Evolutionary conservation across 176 grass and related monocot genomes (phyloP).

Genomic region (Hsuehochloa calcarea): DNA sequence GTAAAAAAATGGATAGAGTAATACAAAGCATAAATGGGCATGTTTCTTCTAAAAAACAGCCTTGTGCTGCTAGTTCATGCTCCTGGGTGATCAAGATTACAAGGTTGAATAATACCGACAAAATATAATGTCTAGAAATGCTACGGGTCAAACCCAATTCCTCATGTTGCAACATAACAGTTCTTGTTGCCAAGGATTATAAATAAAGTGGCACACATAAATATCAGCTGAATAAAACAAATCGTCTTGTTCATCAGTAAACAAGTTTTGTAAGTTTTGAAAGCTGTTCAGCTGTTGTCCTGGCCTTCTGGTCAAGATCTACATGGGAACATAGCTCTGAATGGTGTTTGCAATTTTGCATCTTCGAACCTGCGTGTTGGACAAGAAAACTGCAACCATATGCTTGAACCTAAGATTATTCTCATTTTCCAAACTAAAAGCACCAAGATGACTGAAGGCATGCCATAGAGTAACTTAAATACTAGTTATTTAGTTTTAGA

Average conservation of each 20-base stretch:
- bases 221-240: constrained; percentile 10
- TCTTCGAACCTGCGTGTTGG: background rate
- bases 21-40: constrained; percentile 4
- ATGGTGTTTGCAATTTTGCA: background rate
- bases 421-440: background rate
- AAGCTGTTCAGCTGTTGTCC: background rate
- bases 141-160: background rate
- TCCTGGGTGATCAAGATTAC: background rate
- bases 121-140: background rate
- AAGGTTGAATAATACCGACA: background rate
- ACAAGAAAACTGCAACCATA: constrained; percentile 2
- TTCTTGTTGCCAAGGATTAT: background rate
- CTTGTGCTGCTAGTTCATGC: background rate
- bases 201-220: background rate
- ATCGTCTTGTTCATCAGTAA: background rate
- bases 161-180: background rate
- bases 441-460: background rate
- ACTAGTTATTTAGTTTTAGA: background rate
- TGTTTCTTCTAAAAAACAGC: background rate
- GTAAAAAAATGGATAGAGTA: background rate
- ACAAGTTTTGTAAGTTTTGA: constrained; percentile 15
- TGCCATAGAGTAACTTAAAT: background rate
- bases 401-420: constrained; percentile 14
- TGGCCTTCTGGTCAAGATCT: background rate
- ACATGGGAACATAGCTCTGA: background rate